A percentile compares a stretch with the other conserved stretches of the same genome.
Conservation (phyloP, 257 asterid genomes). For the Apocynum venetum region DNA sequence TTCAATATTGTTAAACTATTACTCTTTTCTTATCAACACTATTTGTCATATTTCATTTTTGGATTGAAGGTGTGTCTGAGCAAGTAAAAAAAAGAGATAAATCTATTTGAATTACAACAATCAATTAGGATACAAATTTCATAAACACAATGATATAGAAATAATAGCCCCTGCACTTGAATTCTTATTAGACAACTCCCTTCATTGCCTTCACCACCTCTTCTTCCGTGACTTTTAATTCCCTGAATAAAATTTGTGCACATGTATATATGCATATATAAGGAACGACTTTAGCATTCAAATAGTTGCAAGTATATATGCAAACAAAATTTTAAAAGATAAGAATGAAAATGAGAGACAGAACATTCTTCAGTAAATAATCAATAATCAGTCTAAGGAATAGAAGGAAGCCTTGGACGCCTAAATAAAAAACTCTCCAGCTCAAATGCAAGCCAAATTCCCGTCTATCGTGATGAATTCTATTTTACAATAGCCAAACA, state of each 20-base stretch:
- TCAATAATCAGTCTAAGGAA: constrained; percentile 28
- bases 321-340: neutral
- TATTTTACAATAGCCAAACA: neutral
- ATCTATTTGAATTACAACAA: too few relatives aligned
- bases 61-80: too few relatives aligned
- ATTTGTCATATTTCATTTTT: too few relatives aligned
- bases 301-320: neutral
- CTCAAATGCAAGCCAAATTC: constrained; percentile 55
- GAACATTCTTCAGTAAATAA: constrained; percentile 53
- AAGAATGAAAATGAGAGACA: neutral
- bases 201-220: constrained; percentile 67
- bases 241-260: constrained; percentile 38
- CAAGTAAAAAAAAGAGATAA: too few relatives aligned
- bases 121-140: too few relatives aligned
- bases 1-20: too few relatives aligned
- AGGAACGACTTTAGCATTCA: neutral
- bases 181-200: neutral
- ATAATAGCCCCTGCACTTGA: too few relatives aligned
- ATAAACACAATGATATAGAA: too few relatives aligned
- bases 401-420: constrained; percentile 50
- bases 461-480: constrained; percentile 62
- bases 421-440: constrained; percentile 54
- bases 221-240: constrained; percentile 45
- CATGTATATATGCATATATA: neutral
- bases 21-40: too few relatives aligned